A percentile compares a stretch with the other conserved stretches of the same genome.
Conservation (phyloP, 805 yeast species). For the Torulaspora microellipsoides region DNA sequence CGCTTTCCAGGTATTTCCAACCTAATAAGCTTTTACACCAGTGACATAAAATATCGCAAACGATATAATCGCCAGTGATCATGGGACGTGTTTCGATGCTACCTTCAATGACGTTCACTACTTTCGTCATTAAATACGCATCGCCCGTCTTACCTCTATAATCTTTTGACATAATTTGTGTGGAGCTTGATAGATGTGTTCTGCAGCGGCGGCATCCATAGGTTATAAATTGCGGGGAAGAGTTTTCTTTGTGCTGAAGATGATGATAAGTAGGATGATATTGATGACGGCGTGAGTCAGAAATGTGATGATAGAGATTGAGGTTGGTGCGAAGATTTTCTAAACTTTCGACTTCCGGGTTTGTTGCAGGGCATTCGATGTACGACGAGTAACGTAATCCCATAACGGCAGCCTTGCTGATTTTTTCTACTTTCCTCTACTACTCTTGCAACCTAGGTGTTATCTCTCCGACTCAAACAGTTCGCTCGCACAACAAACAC, state of each 20-base stretch:
- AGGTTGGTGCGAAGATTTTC: conserved; percentile 4
- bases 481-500: too few relatives aligned
- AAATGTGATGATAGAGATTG: conserved; percentile 10
- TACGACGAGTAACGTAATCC: conserved; percentile 29
- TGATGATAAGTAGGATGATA: conserved; percentile 8
- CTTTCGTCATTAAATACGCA: conserved; percentile 50
- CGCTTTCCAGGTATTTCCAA: conserved; percentile 57
- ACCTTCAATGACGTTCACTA: conserved; percentile 42
- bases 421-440: too few relatives aligned
- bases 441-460: too few relatives aligned
- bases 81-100: conserved; percentile 41
- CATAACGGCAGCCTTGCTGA: conserved; percentile 12
- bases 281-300: conserved; percentile 9
- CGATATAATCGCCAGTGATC: conserved; percentile 57
- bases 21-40: conserved; percentile 53
- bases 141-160: conserved; percentile 56
- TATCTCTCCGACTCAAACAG: too few relatives aligned
- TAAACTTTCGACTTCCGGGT: conserved; percentile 7
- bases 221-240: conserved; percentile 23
- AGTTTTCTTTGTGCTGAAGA: conserved; percentile 7
- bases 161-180: conserved; percentile 36
- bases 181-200: conserved; percentile 31
- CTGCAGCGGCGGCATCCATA: conserved; percentile 33
- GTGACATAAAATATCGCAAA: conserved; percentile 53
- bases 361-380: conserved; percentile 21